These are phyloP conservation scores for Plenodomus lindquistii DNA, from an alignment of 2,329 filamentous ascomycete species.

Conservation along the genomic window DNA sequence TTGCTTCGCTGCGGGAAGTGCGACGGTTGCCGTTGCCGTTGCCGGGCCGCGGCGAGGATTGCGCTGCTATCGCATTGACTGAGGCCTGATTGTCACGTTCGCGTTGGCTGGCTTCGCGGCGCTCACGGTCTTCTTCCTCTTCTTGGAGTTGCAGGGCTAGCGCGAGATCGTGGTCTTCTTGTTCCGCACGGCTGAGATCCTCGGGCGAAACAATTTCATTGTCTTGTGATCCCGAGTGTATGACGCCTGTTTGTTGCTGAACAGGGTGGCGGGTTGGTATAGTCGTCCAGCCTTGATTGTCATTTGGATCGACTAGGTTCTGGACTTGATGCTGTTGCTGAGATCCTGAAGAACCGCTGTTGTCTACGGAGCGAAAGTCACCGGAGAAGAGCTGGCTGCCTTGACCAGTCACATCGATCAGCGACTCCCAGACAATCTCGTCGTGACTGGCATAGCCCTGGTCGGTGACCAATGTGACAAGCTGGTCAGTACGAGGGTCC, in stretches of 20 bases:
- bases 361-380: constrained; percentile 84
- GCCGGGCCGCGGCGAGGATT: constrained; percentile 20
- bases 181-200: constrained; percentile 61
- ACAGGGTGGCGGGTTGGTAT: constrained; percentile 49
- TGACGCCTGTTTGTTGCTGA: constrained; percentile 19
- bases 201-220: constrained; percentile 28
- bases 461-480: constrained; percentile 88
- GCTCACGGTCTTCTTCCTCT: constrained; percentile 82
- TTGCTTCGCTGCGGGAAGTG: constrained; percentile 37
- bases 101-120: constrained; percentile 61
- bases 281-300: constrained; percentile 59
- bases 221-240: constrained; percentile 11
- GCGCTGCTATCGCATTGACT: constrained; percentile 67
- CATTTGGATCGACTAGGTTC: constrained; percentile 34
- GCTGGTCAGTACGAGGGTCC: constrained; percentile 73
- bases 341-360: constrained; percentile 38
- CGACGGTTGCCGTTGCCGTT: constrained; percentile 28
- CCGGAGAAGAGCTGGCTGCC: constrained; percentile 84
- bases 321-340: constrained; percentile 35
- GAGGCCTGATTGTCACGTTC: constrained; percentile 70
- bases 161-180: constrained; percentile 83
- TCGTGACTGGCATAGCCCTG: constrained; percentile 85
- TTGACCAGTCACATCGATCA: constrained; percentile 85
- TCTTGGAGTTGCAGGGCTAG: constrained; percentile 92
- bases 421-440: constrained; percentile 94